A percentile compares a stretch with the other conserved stretches of the same genome.
Conservation (phyloP, 129 eudicot genomes). For the Sambucus nigra region DNA sequence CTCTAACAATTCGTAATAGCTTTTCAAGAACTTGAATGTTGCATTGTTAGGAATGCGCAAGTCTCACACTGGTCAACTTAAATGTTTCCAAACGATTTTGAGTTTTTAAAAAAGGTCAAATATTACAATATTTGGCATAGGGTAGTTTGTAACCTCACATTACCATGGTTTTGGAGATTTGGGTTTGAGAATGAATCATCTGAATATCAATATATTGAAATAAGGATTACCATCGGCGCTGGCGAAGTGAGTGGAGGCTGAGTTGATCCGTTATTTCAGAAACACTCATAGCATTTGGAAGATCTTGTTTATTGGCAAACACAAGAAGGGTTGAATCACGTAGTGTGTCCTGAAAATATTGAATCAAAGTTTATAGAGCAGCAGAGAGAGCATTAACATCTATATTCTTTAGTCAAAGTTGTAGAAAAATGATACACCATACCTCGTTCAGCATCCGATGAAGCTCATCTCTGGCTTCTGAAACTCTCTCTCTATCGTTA, state of each 20-base stretch:
- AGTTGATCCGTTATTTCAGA: slow-evolving; percentile 60
- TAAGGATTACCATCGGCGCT: slow-evolving; percentile 47
- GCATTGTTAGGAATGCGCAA: no score
- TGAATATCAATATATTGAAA: no score
- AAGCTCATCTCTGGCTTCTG: slow-evolving; percentile 69
- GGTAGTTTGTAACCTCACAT: no score
- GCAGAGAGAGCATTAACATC: not conserved
- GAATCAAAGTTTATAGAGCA: not conserved
- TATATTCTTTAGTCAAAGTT: not conserved
- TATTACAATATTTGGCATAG: no score
- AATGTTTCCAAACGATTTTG: no score
- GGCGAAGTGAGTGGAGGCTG: slow-evolving; percentile 55
- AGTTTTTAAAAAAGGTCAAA: no score
- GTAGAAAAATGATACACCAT: not conserved
- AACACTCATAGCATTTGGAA: slow-evolving; percentile 60
- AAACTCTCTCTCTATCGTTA: slow-evolving; percentile 49
- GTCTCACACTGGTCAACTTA: no score
- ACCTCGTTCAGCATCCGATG: slow-evolving; percentile 68
- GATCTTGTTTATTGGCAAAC: slow-evolving; percentile 70
- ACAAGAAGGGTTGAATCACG: slow-evolving; percentile 46
- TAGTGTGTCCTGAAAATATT: slow-evolving; percentile 31
- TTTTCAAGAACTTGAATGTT: no score
- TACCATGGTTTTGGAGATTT: no score
- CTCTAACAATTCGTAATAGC: no score
- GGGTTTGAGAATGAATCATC: no score